Base-by-base conservation (phyloP, 2,329 filamentous ascomycete genomes). In the Cyphellophora europaea region DNA sequence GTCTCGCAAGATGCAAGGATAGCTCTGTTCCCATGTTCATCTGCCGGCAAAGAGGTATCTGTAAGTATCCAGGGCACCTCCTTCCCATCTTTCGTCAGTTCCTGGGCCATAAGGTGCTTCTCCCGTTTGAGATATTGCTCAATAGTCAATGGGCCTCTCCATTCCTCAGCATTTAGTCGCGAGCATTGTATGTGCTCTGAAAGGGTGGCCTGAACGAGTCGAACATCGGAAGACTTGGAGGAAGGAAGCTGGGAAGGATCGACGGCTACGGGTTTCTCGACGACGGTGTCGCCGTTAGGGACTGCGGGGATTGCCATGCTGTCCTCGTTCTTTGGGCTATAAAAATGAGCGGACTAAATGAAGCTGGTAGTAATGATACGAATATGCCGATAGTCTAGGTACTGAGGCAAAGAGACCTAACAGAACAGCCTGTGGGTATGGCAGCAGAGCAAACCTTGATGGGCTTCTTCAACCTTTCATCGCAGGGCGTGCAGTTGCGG, bases 51-150 rank as follows among this genome's bases (percentile, higher is more conserved):
- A 28, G 47, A 49, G 27, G 55, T 49, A 45, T 75, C 67, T 11
- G 77, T 66, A 13, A 80, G 56, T 33, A 77, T 65, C 76, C 76
- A 80, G 38, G 65, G 65, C 2, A 69, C 75, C 36, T 78, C 62
- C 2, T 66, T 67, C 18, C 69, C 72, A 37, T 75, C 62, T 37
- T 58, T 63, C 17, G 69, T 73, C 37, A 77, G 54, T 3, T 61
- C 57, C 45, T 74, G 69, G 25, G 60, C 52, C 25, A 61, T 53
- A 5, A 80, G 63, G 30, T 64, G 53, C 13, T 65, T 55, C 52
- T 80, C 76, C 32, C 76, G 70, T 11, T 64, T 63, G 15, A 78
- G 61, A 47, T 79, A 80, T 27, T 69, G 61, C 16, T 72, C 61
- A 2, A 70, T 41, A 10, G 64, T 59, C 13, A 80, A 55, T 1